These are phyloP conservation scores for Brassica juncea DNA, from an alignment of 345 rosid genomes.

Conservation along the genomic window DNA sequence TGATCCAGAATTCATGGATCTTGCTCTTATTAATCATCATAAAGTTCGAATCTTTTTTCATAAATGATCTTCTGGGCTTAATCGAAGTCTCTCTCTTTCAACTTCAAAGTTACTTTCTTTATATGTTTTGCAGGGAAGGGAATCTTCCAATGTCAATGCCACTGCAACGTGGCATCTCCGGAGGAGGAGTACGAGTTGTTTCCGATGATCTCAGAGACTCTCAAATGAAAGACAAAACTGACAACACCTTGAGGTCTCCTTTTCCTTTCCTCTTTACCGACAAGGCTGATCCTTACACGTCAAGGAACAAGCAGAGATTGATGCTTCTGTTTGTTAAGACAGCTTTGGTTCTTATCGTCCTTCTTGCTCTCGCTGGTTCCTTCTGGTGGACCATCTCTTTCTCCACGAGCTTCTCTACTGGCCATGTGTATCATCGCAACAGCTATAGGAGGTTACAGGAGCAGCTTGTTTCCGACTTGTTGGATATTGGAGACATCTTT, in stretches of 20 bases:
- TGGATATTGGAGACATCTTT: slow-evolving; percentile 91
- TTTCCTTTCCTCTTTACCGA: slow-evolving; percentile 47
- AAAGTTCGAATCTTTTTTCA: background rate
- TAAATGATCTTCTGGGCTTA: background rate
- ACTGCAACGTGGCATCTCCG: slow-evolving; percentile 69
- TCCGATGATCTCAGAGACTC: slow-evolving; percentile 73
- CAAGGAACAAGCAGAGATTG: slow-evolving; percentile 64
- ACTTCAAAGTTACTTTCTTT: background rate
- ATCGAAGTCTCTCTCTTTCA: background rate
- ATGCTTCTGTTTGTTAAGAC: slow-evolving; percentile 62
- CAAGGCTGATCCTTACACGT: slow-evolving; percentile 58
- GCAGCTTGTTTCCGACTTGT: slow-evolving; percentile 81
- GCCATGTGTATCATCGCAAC: slow-evolving; percentile 61
- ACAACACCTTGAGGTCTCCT: slow-evolving; percentile 58
- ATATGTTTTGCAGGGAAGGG: background rate
- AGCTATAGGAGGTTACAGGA: slow-evolving; percentile 79
- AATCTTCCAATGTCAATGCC: slow-evolving; percentile 46
- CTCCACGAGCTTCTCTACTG: slow-evolving; percentile 62
- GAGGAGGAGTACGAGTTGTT: slow-evolving; percentile 57
- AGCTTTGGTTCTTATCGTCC: slow-evolving; percentile 65
- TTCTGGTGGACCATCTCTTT: slow-evolving; percentile 93
- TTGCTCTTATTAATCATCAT: background rate
- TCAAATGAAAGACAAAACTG: slow-evolving; percentile 76
- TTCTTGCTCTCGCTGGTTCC: slow-evolving; percentile 73
- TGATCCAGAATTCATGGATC: background rate